Conservation (phyloP, 176 grass and related monocot genomes). For the Oryza officinalis region DNA sequence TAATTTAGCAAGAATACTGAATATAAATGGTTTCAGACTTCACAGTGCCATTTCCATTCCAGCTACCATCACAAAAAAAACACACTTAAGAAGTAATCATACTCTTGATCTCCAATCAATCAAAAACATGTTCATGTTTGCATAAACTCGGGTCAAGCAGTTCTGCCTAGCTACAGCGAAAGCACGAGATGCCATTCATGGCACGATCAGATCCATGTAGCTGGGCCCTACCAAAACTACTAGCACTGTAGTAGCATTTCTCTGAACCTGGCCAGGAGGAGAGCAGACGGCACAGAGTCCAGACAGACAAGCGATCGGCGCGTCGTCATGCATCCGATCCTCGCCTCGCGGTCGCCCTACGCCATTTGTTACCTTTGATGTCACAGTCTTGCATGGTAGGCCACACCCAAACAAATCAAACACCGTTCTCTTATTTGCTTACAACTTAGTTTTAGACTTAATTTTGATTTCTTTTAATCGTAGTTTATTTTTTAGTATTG, state of each 20-base stretch:
- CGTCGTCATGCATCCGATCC: not conserved
- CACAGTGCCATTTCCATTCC: too few species aligned
- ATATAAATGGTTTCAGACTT: not conserved
- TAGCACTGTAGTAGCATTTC: not conserved
- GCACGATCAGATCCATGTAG: not conserved
- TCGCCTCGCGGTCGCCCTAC: not conserved
- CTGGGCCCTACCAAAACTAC: not conserved
- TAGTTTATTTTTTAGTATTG: too few species aligned
- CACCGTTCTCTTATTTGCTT: not conserved
- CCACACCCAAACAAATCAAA: not conserved
- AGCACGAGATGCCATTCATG: constrained; percentile 9
- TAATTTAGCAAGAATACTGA: not conserved
- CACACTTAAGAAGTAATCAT: too few species aligned
- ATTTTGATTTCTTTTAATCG: too few species aligned
- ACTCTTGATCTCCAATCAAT: not conserved
- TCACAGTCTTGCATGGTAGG: not conserved
- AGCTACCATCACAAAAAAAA: too few species aligned
- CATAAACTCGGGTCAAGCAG: not conserved
- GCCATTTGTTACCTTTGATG: not conserved
- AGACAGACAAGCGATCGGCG: not conserved
- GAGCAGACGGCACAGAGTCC: constrained; percentile 8
- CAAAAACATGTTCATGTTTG: not conserved
- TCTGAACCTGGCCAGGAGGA: constrained; percentile 16
- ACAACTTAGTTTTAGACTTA: too few species aligned
- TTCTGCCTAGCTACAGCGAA: not conserved